These are phyloP conservation scores for Flaveria sonorensis DNA, from an alignment of 129 eudicot species.

Conservation along the genomic window DNA sequence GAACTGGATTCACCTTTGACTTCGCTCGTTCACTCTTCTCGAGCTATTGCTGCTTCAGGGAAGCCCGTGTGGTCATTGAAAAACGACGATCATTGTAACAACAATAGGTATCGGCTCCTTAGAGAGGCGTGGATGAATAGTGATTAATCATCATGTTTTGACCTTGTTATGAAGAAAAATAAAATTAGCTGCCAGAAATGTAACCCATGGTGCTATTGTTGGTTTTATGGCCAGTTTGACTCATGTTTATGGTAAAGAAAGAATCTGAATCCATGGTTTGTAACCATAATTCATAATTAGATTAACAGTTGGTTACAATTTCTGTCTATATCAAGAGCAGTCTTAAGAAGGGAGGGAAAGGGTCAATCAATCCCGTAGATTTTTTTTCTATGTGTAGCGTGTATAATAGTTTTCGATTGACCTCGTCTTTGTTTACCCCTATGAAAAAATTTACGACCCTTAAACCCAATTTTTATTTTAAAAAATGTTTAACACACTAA, in stretches of 20 bases:
- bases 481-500: too few species aligned
- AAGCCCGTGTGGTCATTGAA: constrained; percentile 40
- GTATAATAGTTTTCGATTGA: too few species aligned
- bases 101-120: constrained; percentile 71
- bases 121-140: constrained; percentile 67
- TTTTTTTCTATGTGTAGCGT: too few species aligned
- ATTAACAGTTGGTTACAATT: background rate
- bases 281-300: background rate
- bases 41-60: constrained; percentile 24
- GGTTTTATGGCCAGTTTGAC: background rate
- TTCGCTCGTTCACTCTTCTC: constrained; percentile 38
- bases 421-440: too few species aligned
- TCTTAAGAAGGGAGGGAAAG: too few species aligned
- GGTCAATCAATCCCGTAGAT: too few species aligned
- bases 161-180: background rate
- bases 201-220: constrained; percentile 5
- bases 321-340: too few species aligned
- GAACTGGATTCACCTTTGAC: constrained; percentile 74
- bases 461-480: too few species aligned
- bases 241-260: constrained; percentile 10
- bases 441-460: too few species aligned
- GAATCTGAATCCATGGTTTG: background rate
- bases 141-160: constrained; percentile 26
- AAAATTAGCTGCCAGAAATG: constrained; percentile 2
- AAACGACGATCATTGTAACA: constrained; percentile 33